phyloP scores from a whole-genome alignment of 306 rosid species.

The Potentilla sterilis region DNA sequence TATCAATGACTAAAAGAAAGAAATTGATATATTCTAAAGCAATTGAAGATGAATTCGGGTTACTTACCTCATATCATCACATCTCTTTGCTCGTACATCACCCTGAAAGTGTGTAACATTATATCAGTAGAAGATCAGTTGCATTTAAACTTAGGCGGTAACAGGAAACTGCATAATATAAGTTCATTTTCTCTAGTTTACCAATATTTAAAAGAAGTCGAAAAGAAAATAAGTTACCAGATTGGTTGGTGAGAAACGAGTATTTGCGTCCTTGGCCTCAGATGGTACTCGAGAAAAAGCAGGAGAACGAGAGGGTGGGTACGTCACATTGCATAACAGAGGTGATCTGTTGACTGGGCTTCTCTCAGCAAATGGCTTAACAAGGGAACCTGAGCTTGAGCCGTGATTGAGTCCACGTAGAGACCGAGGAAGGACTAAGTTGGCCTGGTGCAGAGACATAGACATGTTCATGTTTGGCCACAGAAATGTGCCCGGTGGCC shows the following conservation, averaged over 20 bases:
- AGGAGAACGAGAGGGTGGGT: constrained; percentile 26
- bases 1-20: too few relatives aligned
- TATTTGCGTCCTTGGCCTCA: constrained; percentile 60
- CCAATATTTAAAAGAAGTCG: neutral
- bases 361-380: constrained; percentile 71
- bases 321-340: constrained; percentile 34
- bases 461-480: constrained; percentile 62
- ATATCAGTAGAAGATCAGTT: constrained; percentile 17
- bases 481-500: constrained; percentile 59
- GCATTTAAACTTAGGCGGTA: neutral
- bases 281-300: constrained; percentile 2
- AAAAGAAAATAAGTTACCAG: constrained; percentile 47
- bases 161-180: neutral
- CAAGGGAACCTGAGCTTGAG: constrained; percentile 47
- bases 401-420: neutral
- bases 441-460: constrained; percentile 23
- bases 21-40: neutral
- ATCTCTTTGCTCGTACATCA: constrained; percentile 93
- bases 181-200: neutral
- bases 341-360: constrained; percentile 52
- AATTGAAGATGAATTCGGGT: constrained; percentile 23
- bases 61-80: constrained; percentile 92
- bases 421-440: constrained; percentile 5
- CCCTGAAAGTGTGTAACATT: constrained; percentile 61
- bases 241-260: constrained; percentile 86